Base-by-base conservation (phyloP, 805 yeast species). In the Saccharomyces paradoxus region DNA sequence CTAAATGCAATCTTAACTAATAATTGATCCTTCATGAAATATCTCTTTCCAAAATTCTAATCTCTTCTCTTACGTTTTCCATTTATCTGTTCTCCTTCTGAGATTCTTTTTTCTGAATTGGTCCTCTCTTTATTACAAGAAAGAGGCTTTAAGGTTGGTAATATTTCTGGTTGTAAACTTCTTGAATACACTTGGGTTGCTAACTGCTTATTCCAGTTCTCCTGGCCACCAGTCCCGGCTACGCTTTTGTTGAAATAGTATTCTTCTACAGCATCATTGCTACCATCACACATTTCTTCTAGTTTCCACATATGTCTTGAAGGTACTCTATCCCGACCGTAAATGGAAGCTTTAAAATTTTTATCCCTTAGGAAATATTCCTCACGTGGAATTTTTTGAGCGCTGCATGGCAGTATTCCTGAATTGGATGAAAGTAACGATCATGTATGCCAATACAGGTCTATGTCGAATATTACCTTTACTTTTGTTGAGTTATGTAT, bases 61-160 rank as follows among this genome's bases (percentile, higher is more conserved):
- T 27, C 46, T 47, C 14, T 24, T 49, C 12, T 27, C 28, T n/a
- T 37, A 17, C 24, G 24, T 37, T 27, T 30, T 13, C 12, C 37
- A 24, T 30, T n/a, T 13, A 29, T 12, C 22, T 28, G 24, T 9
- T 50, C 53, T 46, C 44, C 17, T 10, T 53, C 50, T n/a, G 30
- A 13, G 28, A 52, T 48, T n/a, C 51, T 52, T 32, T 56, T 48
- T 7, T 37, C 8, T 26, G 46, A n/a, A 22, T 49, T 51, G 4
- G 46, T 10, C 12, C 52, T 29, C 4, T 49, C 14, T 6, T 41
- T 29, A 2, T 41, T 49, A 21, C 44, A 37, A 4, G 47, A 21
- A 4, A 59, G 50, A 1, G 62, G 62, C n/a, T 46, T 29, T 26
- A 57, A 48, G 17, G 41, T 47, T 26, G 62, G 62, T 12, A 52